Evolutionary conservation across 495 filamentous ascomycete genomes (phyloP), one percentile per base, ranked within the genome.

Genomic region (Aspergillus panamensis): DNA sequence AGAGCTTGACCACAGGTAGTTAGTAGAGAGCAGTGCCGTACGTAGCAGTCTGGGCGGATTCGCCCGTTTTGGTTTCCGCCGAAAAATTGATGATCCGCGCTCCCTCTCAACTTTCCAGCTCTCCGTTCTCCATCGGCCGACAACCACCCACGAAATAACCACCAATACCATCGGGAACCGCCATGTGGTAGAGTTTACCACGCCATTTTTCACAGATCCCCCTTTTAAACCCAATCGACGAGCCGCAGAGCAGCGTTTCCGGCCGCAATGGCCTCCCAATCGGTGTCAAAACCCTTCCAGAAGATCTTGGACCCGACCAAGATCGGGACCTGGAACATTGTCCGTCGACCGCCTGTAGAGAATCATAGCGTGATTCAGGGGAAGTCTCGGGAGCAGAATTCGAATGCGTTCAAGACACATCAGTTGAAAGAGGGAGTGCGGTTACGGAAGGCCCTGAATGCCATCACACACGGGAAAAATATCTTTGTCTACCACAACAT

Each of bases 401-500:
- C 75, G 3, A 77, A 77, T 69, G 75, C 77, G 42, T 76, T 68
- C 66, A 74, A 70, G 65, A 60, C 64, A 55, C 64, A 73, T 44
- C 65, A 68, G 61, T 62, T 45, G 14, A 70, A 70, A 37, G 74
- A 80, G 59, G 68, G 69, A 19, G 65, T 68, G 50, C 69, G 75
- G 66, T 66, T 80, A 69, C 68, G 69, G 48, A 78, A 77, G 71
- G 77, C 77, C 51, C 62, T 80, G 65, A 73, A 77, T 51, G 66
- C 73, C 49, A 55, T 77, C 58, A 70, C 77, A 39, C 77, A 82
- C 69, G 87, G 84, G 73, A 85, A 76, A 70, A 78, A 89, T 66
- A 88, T 98, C 74, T 98, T 84, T 75, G 79, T 90, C 68, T 96
- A 87, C 75, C 82, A 82, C 70, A 86, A 98, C 71, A 79, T 92